Evolutionary conservation across 495 filamentous ascomycete genomes (phyloP).

Genomic region (Astrothelium macrocarpum): DNA sequence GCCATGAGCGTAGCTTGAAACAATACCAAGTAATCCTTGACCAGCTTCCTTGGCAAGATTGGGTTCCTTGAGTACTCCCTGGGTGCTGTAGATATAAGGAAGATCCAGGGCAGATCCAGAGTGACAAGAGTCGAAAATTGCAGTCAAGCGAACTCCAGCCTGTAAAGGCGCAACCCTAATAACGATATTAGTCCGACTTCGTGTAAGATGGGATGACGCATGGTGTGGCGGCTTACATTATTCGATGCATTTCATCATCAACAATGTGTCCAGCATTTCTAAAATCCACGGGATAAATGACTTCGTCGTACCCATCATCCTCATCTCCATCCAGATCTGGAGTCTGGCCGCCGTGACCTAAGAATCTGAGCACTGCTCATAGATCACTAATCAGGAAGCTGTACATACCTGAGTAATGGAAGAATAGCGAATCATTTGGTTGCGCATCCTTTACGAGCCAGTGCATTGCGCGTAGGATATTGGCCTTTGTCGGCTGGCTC

Average conservation of each 20-base stretch:
- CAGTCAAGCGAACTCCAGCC: constrained; percentile 82
- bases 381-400: neutral
- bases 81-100: constrained; percentile 92
- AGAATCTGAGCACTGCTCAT: constrained; percentile 1
- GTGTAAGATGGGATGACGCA: neutral
- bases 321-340: constrained; percentile 90
- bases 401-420: constrained; percentile 86
- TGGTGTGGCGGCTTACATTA: constrained; percentile 50
- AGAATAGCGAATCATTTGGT: constrained; percentile 94
- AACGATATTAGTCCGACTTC: neutral
- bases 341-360: constrained; percentile 95
- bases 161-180: constrained; percentile 57
- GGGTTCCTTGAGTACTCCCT: constrained; percentile 91
- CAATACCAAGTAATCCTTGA: constrained; percentile 80
- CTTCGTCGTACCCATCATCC: constrained; percentile 93
- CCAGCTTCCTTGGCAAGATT: constrained; percentile 97
- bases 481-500: constrained; percentile 92
- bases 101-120: constrained; percentile 93
- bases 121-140: constrained; percentile 99
- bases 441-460: constrained; percentile 94
- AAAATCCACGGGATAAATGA: constrained; percentile 97
- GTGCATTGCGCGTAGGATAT: constrained; percentile 95
- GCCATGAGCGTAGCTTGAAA: constrained; percentile 81
- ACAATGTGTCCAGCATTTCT: constrained; percentile 83
- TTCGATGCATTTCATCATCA: constrained; percentile 97